Percentiles rank a stretch among this genome's conserved stretches.
phyloP scores from a whole-genome alignment of 192 early-diverging fungal genomes.

The Gamsiella multidivaricata region DNA sequence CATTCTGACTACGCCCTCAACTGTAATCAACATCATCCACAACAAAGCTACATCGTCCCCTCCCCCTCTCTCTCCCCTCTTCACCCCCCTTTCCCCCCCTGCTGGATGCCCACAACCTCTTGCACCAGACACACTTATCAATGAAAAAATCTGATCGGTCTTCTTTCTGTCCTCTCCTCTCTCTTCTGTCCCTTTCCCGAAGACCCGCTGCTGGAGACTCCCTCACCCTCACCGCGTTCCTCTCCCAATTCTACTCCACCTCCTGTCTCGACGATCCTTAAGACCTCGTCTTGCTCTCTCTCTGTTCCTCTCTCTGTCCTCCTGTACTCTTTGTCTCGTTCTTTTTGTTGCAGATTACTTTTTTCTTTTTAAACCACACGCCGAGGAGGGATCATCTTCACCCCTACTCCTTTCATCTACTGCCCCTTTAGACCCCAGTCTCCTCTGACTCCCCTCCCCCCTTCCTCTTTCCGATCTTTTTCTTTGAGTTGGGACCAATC shows the following conservation, averaged over 20 bases:
- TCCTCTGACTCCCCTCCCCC: no score
- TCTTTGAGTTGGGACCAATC: no score
- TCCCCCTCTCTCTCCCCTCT: background rate
- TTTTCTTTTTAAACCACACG: background rate
- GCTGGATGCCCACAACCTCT: slow-evolving; percentile 2
- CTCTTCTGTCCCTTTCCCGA: slow-evolving; percentile 6
- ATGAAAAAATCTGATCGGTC: slow-evolving; percentile 32
- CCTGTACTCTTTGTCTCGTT: no score
- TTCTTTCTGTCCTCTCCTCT: slow-evolving; percentile 6
- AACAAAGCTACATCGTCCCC: no score
- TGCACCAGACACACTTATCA: slow-evolving; percentile 12
- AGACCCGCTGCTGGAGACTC: slow-evolving; percentile 10
- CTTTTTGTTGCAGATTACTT: no score
- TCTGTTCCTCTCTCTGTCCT: background rate
- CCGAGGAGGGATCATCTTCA: background rate
- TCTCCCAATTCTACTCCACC: slow-evolving; percentile 14
- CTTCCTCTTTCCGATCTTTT: no score
- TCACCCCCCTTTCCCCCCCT: background rate
- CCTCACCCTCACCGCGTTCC: slow-evolving; percentile 1
- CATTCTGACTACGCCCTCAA: background rate
- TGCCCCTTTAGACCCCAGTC: no score
- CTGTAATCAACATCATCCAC: background rate
- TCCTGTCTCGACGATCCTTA: slow-evolving; percentile 40
- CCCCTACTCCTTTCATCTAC: background rate
- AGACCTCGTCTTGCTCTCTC: background rate